Evolutionary conservation across 768 basidiomycete species (phyloP), one percentile per base, ranked within the genome.

Genomic region (Pleurotus tuber-regium): DNA sequence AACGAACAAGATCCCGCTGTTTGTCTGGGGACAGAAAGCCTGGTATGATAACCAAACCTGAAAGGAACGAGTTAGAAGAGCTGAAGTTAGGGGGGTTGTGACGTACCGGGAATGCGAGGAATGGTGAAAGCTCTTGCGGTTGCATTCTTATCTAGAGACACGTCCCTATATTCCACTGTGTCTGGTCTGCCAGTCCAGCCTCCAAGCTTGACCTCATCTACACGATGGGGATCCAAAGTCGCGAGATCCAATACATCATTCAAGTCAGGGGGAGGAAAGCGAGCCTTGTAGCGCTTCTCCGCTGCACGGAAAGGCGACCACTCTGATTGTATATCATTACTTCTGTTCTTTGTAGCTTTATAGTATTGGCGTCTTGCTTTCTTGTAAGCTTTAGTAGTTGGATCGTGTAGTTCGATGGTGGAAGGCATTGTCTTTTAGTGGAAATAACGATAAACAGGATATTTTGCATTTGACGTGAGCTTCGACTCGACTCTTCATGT

Each of bases 21-120:
- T 82, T 74, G 14, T 69, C 61, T 0, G 69, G 69, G 1, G 83
- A 71, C 14, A 97, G 61, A 60, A 87, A 93, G 0, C 76, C 74
- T 9, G 96, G 94, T 4, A 99, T 67, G 18, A 97, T 65, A 16
- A 98, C 86, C 23, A 98, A 80, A 16, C 95, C 95, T 95, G 50
- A 18, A 38, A 10, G 30, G 19, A 10, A 11, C 10, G 9, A 62
- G 19, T 52, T 31, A 54, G 43, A 44, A 33, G 35, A 59, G 49
- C 35, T 49, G 60, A 55, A 51, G 38, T 8, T n/a, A n/a, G n/a
- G 40, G 23, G 9, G 26, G 19, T 8, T 36, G 41, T 18, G 33
- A 19, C 68, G 68, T 65, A 85, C 83, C 85, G 67, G 83, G 84
- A 55, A 82, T 71, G 53, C 67, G 63, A 50, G 83, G 76, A 25